These are phyloP conservation scores for Psidium guajava DNA, from an alignment of 345 rosid genomes.

Conservation along the genomic window DNA sequence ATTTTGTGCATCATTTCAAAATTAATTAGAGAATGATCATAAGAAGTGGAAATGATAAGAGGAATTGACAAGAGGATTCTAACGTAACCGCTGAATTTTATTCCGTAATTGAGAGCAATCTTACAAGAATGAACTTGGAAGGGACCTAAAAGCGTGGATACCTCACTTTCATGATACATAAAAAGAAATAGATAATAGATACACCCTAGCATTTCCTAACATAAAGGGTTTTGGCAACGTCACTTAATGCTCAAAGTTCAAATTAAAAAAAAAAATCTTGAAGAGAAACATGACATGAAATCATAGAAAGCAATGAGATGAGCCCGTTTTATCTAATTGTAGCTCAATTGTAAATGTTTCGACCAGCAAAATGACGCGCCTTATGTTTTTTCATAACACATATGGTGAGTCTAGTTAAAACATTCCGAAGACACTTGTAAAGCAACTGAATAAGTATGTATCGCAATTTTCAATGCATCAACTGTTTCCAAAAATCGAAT, in stretches of 20 bases:
- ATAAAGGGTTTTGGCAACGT: too few species aligned
- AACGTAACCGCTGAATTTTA: neutral
- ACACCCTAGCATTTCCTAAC: too few species aligned
- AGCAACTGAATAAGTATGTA: neutral
- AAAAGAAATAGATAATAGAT: too few species aligned
- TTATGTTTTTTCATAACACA: neutral
- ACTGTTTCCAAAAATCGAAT: neutral
- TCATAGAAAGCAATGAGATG: too few species aligned
- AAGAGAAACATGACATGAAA: too few species aligned
- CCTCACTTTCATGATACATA: too few species aligned
- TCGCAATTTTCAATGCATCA: neutral
- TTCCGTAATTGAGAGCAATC: too few species aligned
- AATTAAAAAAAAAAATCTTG: too few species aligned
- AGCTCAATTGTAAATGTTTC: neutral
- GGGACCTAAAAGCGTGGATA: too few species aligned
- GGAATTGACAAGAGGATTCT: neutral
- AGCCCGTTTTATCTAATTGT: neutral
- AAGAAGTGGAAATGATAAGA: neutral
- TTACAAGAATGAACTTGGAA: too few species aligned
- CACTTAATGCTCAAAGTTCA: too few species aligned
- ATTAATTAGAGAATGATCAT: neutral
- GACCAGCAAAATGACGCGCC: neutral
- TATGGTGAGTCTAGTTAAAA: neutral
- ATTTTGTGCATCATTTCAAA: neutral
- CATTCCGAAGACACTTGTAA: neutral